Evolutionary conservation across 2,329 filamentous ascomycete species (phyloP).

Genomic region (Ophiostoma sp.): DNA sequence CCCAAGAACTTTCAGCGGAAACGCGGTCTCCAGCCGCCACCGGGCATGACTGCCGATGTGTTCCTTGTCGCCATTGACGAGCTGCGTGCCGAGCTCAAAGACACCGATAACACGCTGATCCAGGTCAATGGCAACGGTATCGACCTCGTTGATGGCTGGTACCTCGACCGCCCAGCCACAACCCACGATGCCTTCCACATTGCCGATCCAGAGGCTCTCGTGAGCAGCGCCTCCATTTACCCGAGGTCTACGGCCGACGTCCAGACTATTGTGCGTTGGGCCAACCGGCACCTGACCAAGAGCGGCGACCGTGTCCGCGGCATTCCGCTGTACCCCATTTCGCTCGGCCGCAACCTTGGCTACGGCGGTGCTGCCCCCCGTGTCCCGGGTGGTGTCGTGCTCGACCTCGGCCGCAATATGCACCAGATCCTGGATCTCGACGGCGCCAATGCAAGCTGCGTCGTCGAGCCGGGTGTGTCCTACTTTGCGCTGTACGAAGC

Average conservation of each 20-base stretch:
- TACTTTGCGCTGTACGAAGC: conserved; percentile 48
- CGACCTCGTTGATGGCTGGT: conserved; percentile 34
- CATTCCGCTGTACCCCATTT: conserved; percentile 46
- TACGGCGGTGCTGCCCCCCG: conserved; percentile 50
- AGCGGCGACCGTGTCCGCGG: conserved; percentile 18
- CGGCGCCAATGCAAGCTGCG: conserved; percentile 42
- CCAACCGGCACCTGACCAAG: conserved; percentile 24
- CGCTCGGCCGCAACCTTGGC: conserved; percentile 43
- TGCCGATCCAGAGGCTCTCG: conserved; percentile 39
- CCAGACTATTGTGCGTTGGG: conserved; percentile 41
- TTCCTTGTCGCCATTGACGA: conserved; percentile 33
- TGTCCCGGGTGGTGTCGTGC: conserved; percentile 45
- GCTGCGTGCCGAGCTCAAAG: conserved; percentile 30
- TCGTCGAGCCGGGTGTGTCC: conserved; percentile 53
- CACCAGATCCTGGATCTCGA: conserved; percentile 48
- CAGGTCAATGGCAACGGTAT: conserved; percentile 32
- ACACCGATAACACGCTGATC: conserved; percentile 29
- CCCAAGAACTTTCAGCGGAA: conserved; percentile 27
- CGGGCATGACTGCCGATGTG: conserved; percentile 27
- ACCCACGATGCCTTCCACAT: conserved; percentile 42
- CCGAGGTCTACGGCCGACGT: conserved; percentile 43
- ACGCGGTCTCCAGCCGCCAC: conserved; percentile 29
- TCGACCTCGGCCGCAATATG: conserved; percentile 51
- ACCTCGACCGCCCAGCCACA: conserved; percentile 31
- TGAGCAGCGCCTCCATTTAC: conserved; percentile 41